A percentile compares a stretch with the other conserved stretches of the same genome.
These are phyloP conservation scores for Epithemia pelagica DNA, from an alignment of 108 stramenopile genomes.

Conservation along the genomic window DNA sequence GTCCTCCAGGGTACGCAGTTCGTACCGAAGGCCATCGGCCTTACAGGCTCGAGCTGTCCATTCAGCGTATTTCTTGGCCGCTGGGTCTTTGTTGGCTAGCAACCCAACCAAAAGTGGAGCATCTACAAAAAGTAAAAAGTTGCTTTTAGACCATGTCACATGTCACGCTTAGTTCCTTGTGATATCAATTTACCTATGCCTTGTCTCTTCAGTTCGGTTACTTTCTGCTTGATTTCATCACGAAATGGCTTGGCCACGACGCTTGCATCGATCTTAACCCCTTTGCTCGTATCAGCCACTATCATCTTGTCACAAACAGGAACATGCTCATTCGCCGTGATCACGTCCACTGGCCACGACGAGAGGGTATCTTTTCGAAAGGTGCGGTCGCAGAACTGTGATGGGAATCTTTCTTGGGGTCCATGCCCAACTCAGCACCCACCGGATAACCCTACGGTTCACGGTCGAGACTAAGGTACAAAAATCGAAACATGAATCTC, in stretches of 20 bases:
- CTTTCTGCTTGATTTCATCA: constrained; percentile 76
- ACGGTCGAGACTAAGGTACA: no score
- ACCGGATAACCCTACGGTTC: no score
- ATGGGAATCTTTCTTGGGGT: no score
- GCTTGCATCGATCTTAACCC: constrained; percentile 72
- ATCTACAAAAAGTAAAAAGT: constrained; percentile 27
- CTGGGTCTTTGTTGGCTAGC: constrained; percentile 88
- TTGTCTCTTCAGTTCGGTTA: constrained; percentile 49
- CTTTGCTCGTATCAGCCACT: constrained; percentile 32
- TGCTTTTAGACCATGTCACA: background rate
- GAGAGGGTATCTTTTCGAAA: no score
- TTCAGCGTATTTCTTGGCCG: constrained; percentile 91
- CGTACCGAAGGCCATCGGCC: constrained; percentile 90
- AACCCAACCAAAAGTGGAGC: constrained; percentile 91
- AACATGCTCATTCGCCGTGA: no score
- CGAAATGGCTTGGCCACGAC: constrained; percentile 84
- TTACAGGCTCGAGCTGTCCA: constrained; percentile 91
- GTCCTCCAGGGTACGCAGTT: constrained; percentile 71
- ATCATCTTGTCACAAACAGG: constrained; percentile 22
- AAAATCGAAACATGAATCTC: no score
- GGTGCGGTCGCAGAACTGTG: no score
- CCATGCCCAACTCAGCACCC: no score
- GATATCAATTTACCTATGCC: constrained; percentile 48
- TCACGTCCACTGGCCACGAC: no score
- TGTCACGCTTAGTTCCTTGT: background rate